Evolutionary conservation across 176 grass and related monocot genomes (phyloP).

Genomic region (Oryza glaberrima): DNA sequence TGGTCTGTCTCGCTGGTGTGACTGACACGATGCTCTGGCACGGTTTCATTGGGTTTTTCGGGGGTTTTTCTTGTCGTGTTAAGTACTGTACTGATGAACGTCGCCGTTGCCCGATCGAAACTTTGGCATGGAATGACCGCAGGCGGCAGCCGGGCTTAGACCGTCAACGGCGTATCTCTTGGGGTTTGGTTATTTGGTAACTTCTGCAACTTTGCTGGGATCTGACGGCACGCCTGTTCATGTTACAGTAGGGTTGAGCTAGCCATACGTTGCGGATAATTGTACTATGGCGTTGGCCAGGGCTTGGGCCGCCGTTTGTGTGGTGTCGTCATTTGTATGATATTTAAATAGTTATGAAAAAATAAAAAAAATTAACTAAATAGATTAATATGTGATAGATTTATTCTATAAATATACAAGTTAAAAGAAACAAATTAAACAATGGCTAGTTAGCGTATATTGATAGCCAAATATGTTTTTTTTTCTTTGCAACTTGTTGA

Average conservation of each 20-base stretch:
- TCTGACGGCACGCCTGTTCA: neutral
- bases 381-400: no score
- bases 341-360: no score
- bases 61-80: neutral
- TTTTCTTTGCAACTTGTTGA: no score
- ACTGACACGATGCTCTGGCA: no score
- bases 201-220: neutral
- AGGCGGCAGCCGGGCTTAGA: neutral
- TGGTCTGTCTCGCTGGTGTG: no score
- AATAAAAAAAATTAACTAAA: no score
- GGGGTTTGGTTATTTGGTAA: neutral
- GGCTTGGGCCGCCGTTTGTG: neutral
- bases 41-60: no score
- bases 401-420: no score
- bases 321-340: neutral
- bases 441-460: no score
- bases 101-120: neutral
- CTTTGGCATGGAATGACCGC: neutral
- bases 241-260: neutral
- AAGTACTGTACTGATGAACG: neutral
- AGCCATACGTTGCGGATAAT: no score
- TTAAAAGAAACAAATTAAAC: no score
- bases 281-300: neutral
- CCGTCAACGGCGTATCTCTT: neutral
- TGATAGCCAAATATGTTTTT: no score